phyloP scores from a whole-genome alignment of 306 rosid genomes.

The Aeschynomene evenia region DNA sequence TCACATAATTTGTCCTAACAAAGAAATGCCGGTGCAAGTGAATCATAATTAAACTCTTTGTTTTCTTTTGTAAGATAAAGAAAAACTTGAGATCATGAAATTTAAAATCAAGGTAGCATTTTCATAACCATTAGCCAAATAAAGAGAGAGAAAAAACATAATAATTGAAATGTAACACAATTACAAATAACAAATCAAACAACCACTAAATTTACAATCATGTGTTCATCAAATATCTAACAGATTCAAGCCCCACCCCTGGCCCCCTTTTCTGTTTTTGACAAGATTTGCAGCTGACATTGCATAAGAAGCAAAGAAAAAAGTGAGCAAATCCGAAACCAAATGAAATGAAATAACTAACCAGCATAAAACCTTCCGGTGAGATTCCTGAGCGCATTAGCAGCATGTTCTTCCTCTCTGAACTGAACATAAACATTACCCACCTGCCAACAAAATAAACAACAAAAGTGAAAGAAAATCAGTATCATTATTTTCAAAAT shows the following conservation, averaged over 20 bases:
- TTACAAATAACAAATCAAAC: background rate
- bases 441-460: conserved; percentile 35
- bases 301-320: background rate
- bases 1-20: background rate
- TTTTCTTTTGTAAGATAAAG: background rate
- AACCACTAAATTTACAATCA: background rate
- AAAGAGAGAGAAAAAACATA: background rate
- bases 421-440: conserved; percentile 38
- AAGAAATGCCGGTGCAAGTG: too few relatives aligned
- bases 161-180: background rate
- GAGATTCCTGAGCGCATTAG: conserved; percentile 33
- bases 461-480: too few relatives aligned
- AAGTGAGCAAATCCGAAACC: background rate
- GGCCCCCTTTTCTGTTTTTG: too few relatives aligned
- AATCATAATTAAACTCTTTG: too few relatives aligned
- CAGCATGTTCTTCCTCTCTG: conserved; percentile 33
- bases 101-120: background rate
- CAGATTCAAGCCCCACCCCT: background rate
- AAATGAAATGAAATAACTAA: background rate
- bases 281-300: background rate
- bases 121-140: background rate
- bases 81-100: background rate
- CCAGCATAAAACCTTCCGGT: conserved; percentile 64
- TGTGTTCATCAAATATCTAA: background rate
- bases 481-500: too few relatives aligned